phyloP scores from a whole-genome alignment of 768 basidiomycete genomes.

The Fistulinella prunicolor region DNA sequence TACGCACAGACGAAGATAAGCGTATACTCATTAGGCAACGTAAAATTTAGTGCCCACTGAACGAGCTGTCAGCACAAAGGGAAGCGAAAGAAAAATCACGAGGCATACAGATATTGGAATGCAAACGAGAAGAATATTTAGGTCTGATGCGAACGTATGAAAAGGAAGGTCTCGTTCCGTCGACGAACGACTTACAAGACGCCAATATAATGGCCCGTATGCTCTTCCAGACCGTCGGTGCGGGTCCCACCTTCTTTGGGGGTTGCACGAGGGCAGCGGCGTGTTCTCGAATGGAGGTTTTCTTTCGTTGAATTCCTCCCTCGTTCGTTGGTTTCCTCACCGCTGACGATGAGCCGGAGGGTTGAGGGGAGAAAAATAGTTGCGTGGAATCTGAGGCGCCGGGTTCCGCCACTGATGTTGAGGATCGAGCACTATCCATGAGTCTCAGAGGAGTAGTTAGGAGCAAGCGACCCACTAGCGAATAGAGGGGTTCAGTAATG shows the following conservation, averaged over 20 bases:
- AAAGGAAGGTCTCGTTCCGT: neutral
- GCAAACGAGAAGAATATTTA: constrained; percentile 68
- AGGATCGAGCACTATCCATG: constrained; percentile 16
- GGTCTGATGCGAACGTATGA: constrained; percentile 39
- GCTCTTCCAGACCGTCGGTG: constrained; percentile 47
- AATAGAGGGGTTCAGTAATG: neutral
- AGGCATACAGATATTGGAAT: constrained; percentile 64
- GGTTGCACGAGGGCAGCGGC: constrained; percentile 38
- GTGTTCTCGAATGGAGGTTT: constrained; percentile 12
- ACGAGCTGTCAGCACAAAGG: neutral
- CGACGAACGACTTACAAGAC: constrained; percentile 48
- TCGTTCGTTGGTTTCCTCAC: constrained; percentile 10
- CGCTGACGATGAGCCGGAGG: constrained; percentile 11
- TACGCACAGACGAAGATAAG: constrained; percentile 71
- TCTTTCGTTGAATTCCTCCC: constrained; percentile 4
- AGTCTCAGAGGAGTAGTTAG: neutral
- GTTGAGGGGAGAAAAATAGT: constrained; percentile 2
- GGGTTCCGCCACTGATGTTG: constrained; percentile 11
- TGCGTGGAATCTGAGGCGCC: constrained; percentile 9
- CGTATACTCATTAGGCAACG: constrained; percentile 48
- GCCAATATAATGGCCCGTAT: constrained; percentile 50
- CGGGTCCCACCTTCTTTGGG: constrained; percentile 31
- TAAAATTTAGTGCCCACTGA: constrained; percentile 75
- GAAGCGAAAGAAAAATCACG: neutral
- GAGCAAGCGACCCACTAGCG: constrained; percentile 8